These are phyloP conservation scores for Ganoderma sp. DNA, from an alignment of 1,284 basidiomycete species.

Conservation along the genomic window DNA sequence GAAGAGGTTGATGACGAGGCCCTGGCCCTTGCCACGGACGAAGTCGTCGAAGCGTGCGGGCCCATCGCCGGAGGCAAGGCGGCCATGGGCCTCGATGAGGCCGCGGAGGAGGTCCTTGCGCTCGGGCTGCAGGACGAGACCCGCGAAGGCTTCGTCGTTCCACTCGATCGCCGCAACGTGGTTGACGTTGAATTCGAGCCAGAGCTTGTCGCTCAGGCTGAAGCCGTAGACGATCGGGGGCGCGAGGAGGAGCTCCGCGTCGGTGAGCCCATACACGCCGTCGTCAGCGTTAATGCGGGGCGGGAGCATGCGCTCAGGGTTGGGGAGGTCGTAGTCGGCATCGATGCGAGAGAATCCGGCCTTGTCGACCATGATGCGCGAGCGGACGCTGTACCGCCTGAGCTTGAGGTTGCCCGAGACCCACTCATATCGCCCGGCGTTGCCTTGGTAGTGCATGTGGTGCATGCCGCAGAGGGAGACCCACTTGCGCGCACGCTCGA, in stretches of 20 bases:
- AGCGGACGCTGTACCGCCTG: constrained; percentile 49
- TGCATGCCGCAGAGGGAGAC: constrained; percentile 53
- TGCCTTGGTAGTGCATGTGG: constrained; percentile 59
- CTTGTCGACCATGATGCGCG: constrained; percentile 58
- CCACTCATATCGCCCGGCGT: constrained; percentile 44
- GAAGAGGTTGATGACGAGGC: constrained; percentile 63
- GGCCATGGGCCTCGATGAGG: constrained; percentile 61
- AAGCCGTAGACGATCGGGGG: constrained; percentile 63
- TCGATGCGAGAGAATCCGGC: constrained; percentile 9
- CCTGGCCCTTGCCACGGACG: constrained; percentile 65
- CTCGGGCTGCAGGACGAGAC: constrained; percentile 57
- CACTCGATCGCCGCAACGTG: constrained; percentile 56
- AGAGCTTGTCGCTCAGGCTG: constrained; percentile 60
- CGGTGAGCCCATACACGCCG: constrained; percentile 9
- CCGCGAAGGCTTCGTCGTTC: constrained; percentile 61
- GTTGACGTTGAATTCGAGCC: constrained; percentile 63
- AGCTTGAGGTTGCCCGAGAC: constrained; percentile 38
- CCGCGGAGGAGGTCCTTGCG: constrained; percentile 61
- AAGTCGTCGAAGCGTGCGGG: constrained; percentile 60
- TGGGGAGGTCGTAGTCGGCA: constrained; percentile 12
- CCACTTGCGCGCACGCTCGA: constrained; percentile 60
- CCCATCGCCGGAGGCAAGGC: constrained; percentile 34
- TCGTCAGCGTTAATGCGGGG: neutral
- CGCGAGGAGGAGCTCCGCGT: constrained; percentile 53
- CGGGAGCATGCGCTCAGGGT: constrained; percentile 3